phyloP scores from a whole-genome alignment of 1,284 basidiomycete species.

The Ustilago tritici region DNA sequence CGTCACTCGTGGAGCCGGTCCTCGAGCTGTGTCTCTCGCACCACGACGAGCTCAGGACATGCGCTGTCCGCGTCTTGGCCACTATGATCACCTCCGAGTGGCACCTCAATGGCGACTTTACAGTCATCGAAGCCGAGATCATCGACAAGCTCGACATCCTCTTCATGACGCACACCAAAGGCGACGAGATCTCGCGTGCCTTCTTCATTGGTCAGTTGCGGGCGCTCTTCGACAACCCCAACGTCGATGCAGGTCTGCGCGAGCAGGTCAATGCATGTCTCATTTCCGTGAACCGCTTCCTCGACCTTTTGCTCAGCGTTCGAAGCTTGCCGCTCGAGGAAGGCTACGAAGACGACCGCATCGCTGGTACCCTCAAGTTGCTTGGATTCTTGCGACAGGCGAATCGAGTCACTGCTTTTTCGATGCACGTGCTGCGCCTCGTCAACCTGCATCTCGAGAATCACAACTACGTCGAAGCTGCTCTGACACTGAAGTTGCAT shows the following conservation, averaged over 20 bases:
- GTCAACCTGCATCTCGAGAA: constrained; percentile 77
- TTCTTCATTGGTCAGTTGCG: constrained; percentile 95
- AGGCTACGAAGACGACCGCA: constrained; percentile 80
- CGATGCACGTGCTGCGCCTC: constrained; percentile 63
- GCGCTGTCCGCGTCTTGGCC: constrained; percentile 87
- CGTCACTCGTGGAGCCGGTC: constrained; percentile 87
- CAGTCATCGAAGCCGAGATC: constrained; percentile 84
- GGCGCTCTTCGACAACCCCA: constrained; percentile 83
- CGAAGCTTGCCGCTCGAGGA: constrained; percentile 76
- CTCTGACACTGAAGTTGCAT: constrained; percentile 85
- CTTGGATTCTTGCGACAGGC: constrained; percentile 66
- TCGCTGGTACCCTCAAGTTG: constrained; percentile 85
- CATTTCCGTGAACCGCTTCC: constrained; percentile 89
- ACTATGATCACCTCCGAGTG: constrained; percentile 93
- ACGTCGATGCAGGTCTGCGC: constrained; percentile 82
- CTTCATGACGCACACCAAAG: constrained; percentile 88
- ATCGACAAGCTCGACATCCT: constrained; percentile 91
- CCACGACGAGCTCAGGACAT: constrained; percentile 89
- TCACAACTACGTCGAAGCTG: constrained; percentile 91
- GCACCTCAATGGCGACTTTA: constrained; percentile 66
- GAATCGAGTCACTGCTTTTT: constrained; percentile 63
- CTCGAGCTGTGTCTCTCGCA: constrained; percentile 93
- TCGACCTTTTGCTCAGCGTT: constrained; percentile 90
- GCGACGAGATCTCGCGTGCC: constrained; percentile 86
- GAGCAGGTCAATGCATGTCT: constrained; percentile 84